These are phyloP conservation scores for Sarocladium strictum DNA, from an alignment of 2,329 filamentous ascomycete species.

Conservation along the genomic window DNA sequence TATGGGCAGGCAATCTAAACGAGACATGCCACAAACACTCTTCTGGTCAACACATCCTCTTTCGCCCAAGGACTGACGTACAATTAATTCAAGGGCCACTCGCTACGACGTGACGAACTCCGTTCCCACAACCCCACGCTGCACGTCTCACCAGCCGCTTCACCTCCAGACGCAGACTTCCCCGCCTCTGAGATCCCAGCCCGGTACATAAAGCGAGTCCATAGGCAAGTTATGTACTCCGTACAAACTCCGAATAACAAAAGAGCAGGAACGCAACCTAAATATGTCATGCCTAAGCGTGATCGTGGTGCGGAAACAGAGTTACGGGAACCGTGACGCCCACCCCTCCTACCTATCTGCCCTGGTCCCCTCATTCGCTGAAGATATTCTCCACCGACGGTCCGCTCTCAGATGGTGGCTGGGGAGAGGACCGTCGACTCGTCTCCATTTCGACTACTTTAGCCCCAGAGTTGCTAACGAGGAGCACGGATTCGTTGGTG, in stretches of 20 bases:
- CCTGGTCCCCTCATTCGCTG: background rate
- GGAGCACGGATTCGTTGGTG: background rate
- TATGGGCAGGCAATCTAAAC: background rate
- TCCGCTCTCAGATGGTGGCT: background rate
- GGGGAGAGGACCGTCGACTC: background rate
- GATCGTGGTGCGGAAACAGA: background rate
- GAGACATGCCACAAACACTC: background rate
- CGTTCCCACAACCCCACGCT: background rate
- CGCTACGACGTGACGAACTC: background rate
- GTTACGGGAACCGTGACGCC: constrained; percentile 2
- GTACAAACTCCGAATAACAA: background rate
- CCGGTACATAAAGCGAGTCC: too few relatives aligned
- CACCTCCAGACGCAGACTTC: background rate
- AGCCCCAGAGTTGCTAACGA: background rate
- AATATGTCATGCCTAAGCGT: constrained; percentile 8
- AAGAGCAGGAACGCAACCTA: background rate
- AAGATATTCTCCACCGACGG: constrained; percentile 1
- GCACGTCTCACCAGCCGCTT: background rate
- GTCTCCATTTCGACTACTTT: background rate
- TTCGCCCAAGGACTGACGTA: background rate
- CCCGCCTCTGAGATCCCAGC: background rate
- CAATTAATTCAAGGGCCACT: background rate
- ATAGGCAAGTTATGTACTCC: too few relatives aligned
- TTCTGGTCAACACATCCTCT: background rate
- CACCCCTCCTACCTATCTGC: background rate